Percentiles rank a stretch among this genome's conserved stretches.
Conservation (phyloP, 2,329 filamentous ascomycete genomes). For the Xylaria sp. region DNA sequence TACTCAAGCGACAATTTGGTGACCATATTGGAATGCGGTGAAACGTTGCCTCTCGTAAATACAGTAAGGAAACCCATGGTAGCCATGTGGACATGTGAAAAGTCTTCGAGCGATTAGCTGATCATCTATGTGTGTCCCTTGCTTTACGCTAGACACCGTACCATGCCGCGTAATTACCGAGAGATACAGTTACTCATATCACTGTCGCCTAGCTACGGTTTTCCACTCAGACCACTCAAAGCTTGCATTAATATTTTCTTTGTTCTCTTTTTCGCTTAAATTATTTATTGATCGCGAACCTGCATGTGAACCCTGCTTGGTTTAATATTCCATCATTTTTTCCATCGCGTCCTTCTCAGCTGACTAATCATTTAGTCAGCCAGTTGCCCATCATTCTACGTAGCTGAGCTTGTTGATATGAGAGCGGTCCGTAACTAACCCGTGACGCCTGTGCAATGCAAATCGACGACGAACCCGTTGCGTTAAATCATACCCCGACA, state of each 20-base stretch:
- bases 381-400: slow-evolving; percentile 28
- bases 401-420: slow-evolving; percentile 31
- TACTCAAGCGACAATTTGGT: neutral
- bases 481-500: slow-evolving; percentile 44
- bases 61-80: slow-evolving; percentile 11
- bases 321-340: slow-evolving; percentile 29
- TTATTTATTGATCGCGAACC: slow-evolving; percentile 36
- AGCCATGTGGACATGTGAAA: slow-evolving; percentile 14
- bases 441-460: slow-evolving; percentile 56
- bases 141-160: neutral
- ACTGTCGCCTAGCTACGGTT: neutral
- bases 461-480: slow-evolving; percentile 50
- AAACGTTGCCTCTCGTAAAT: slow-evolving; percentile 24
- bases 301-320: slow-evolving; percentile 18
- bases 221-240: neutral
- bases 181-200: slow-evolving; percentile 8
- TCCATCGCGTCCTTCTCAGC: slow-evolving; percentile 23
- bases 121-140: neutral
- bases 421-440: slow-evolving; percentile 45
- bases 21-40: slow-evolving; percentile 23
- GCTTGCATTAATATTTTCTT: slow-evolving; percentile 29
- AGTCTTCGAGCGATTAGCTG: neutral
- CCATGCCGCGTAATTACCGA: slow-evolving; percentile 15
- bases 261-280: slow-evolving; percentile 5
- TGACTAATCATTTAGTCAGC: slow-evolving; percentile 31